Base-by-base conservation (phyloP, 768 basidiomycete genomes). In the Clavulina sp. region DNA sequence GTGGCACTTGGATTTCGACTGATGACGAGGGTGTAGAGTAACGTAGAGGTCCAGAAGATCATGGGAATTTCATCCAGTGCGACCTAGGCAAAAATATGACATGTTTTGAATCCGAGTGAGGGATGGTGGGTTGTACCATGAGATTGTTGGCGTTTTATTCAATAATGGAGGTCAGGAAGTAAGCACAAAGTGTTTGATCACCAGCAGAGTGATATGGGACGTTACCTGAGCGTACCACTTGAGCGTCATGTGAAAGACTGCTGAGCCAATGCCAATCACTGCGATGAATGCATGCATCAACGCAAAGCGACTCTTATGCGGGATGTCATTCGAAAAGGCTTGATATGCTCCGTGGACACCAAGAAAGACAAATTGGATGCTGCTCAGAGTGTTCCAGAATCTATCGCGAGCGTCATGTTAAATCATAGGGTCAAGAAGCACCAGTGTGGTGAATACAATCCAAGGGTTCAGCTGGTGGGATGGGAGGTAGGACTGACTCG, bases 61-160 rank as follows among this genome's bases (percentile, higher is more conserved):
- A 67, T 67, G 16, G 66, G 66, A 19, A 67, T 46, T 52, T 67
- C 66, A 49, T 67, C 66, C 59, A 67, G 59, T n/a, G n/a, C n/a
- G n/a, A n/a, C n/a, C n/a, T n/a, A n/a, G n/a, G n/a, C n/a, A n/a
- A n/a, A n/a, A n/a, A n/a, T n/a, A n/a, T n/a, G n/a, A n/a, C n/a
- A n/a, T n/a, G n/a, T n/a, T n/a, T n/a, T n/a, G n/a, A n/a, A n/a
- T n/a, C n/a, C n/a, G n/a, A n/a, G n/a, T n/a, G n/a, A n/a, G n/a
- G n/a, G n/a, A n/a, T n/a, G n/a, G n/a, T n/a, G n/a, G n/a, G n/a
- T n/a, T n/a, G n/a, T n/a, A n/a, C n/a, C n/a, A n/a, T n/a, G n/a
- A n/a, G n/a, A n/a, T n/a, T n/a, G n/a, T n/a, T n/a, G n/a, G n/a
- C n/a, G n/a, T n/a, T n/a, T n/a, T n/a, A n/a, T n/a, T n/a, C n/a